phyloP scores from a whole-genome alignment of 495 filamentous ascomycete species.

The Aspergillus mulundensis region DNA sequence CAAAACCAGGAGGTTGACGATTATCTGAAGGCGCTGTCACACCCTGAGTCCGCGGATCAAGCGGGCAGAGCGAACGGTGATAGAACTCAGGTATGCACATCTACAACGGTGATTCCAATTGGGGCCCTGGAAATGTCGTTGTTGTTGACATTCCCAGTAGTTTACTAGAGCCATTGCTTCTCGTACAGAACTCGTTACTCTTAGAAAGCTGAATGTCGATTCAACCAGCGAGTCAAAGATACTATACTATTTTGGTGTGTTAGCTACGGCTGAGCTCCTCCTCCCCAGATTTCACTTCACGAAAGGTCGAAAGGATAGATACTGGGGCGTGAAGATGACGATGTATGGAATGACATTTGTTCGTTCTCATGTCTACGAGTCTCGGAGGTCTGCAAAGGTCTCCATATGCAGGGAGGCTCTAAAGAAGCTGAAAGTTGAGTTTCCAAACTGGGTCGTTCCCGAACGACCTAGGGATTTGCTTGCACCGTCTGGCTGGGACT shows the following conservation, averaged over 20 bases:
- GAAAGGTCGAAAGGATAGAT: not conserved
- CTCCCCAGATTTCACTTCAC: slow-evolving; percentile 26
- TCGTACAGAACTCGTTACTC: not conserved
- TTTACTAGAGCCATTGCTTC: not conserved
- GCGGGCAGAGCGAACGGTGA: not conserved
- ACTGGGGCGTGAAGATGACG: slow-evolving; percentile 25
- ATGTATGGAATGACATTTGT: slow-evolving; percentile 34
- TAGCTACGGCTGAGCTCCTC: slow-evolving; percentile 23
- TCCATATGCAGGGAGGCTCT: slow-evolving; percentile 28
- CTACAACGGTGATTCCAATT: not conserved
- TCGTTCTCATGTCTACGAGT: slow-evolving; percentile 1
- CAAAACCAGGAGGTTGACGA: not conserved
- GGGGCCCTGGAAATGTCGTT: not conserved
- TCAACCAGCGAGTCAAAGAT: slow-evolving; percentile 17
- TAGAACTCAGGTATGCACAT: not conserved
- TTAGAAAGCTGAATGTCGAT: slow-evolving; percentile 5
- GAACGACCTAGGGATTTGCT: slow-evolving; percentile 20
- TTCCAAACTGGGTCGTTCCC: slow-evolving; percentile 27
- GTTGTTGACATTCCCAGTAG: not conserved
- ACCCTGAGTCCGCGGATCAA: not conserved
- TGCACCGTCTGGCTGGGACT: slow-evolving; percentile 23
- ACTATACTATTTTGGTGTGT: slow-evolving; percentile 33
- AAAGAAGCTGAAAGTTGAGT: slow-evolving; percentile 16
- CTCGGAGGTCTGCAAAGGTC: slow-evolving; percentile 20
- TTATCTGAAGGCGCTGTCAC: not conserved